phyloP scores from a whole-genome alignment of 2,329 filamentous ascomycete species.

The Colletotrichum camelliae region DNA sequence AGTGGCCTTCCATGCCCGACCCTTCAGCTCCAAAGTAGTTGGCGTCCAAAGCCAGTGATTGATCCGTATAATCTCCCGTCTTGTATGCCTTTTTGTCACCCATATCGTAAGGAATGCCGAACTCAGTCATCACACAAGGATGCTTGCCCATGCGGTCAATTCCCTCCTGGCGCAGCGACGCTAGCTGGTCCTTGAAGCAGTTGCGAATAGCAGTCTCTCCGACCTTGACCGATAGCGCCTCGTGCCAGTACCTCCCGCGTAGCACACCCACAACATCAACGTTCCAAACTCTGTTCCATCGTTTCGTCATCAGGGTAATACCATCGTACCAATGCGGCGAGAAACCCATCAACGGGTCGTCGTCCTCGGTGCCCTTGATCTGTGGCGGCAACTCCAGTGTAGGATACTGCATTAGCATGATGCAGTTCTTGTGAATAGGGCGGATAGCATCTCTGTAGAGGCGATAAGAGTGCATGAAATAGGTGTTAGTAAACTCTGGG shows the following conservation, averaged over 20 bases:
- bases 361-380: slow-evolving; percentile 86
- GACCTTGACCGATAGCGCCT: slow-evolving; percentile 89
- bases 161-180: slow-evolving; percentile 83
- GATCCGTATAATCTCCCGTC: slow-evolving; percentile 92
- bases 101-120: slow-evolving; percentile 99
- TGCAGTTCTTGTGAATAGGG: slow-evolving; percentile 75
- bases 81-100: slow-evolving; percentile 95
- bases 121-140: slow-evolving; percentile 90
- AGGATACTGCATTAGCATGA: slow-evolving; percentile 90
- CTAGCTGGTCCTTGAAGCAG: slow-evolving; percentile 87
- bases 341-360: slow-evolving; percentile 90
- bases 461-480: slow-evolving; percentile 87
- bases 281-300: slow-evolving; percentile 98
- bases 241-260: slow-evolving; percentile 85
- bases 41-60: slow-evolving; percentile 91
- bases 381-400: slow-evolving; percentile 89
- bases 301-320: slow-evolving; percentile 95
- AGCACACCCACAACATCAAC: slow-evolving; percentile 93
- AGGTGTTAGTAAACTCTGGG: slow-evolving; percentile 86
- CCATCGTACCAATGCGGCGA: slow-evolving; percentile 97
- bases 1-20: slow-evolving; percentile 81
- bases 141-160: slow-evolving; percentile 87
- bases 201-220: slow-evolving; percentile 95
- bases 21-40: slow-evolving; percentile 94
- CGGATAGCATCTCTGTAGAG: slow-evolving; percentile 78